phyloP scores from a whole-genome alignment of 2,329 filamentous ascomycete genomes.

The Escovopsis sp. region DNA sequence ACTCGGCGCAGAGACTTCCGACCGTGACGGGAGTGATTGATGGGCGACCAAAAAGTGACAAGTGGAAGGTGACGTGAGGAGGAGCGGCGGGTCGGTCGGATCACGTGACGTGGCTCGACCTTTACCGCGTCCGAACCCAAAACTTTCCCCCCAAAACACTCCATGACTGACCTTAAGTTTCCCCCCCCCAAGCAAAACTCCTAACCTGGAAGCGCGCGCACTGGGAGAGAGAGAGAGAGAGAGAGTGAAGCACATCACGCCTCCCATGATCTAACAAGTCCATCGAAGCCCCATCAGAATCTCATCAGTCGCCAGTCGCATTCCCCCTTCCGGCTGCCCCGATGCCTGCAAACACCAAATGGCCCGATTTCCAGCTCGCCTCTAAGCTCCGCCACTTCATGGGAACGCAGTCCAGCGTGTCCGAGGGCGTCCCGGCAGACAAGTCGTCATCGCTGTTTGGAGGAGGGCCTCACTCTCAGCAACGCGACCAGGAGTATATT shows the following conservation, averaged over 20 bases:
- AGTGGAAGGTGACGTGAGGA: too few species aligned
- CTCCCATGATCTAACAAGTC: neutral
- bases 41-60: too few species aligned
- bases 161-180: too few species aligned
- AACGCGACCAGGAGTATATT: constrained; percentile 6
- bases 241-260: too few species aligned
- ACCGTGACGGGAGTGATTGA: too few species aligned
- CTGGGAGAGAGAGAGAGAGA: neutral
- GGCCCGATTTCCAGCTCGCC: constrained; percentile 19
- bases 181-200: neutral
- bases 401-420: constrained; percentile 14
- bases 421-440: constrained; percentile 11
- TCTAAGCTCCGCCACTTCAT: constrained; percentile 17
- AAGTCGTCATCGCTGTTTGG: constrained; percentile 2
- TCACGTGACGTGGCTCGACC: too few species aligned
- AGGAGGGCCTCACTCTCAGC: neutral
- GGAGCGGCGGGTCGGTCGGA: too few species aligned
- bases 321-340: constrained; percentile 5
- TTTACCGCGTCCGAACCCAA: too few species aligned
- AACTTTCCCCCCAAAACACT: too few species aligned
- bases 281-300: neutral
- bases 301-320: constrained; percentile 1
- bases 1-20: too few species aligned
- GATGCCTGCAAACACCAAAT: constrained; percentile 19
- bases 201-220: neutral